Evolutionary conservation across 2,329 filamentous ascomycete species (phyloP).

Genomic region (Exophiala calicioides): DNA sequence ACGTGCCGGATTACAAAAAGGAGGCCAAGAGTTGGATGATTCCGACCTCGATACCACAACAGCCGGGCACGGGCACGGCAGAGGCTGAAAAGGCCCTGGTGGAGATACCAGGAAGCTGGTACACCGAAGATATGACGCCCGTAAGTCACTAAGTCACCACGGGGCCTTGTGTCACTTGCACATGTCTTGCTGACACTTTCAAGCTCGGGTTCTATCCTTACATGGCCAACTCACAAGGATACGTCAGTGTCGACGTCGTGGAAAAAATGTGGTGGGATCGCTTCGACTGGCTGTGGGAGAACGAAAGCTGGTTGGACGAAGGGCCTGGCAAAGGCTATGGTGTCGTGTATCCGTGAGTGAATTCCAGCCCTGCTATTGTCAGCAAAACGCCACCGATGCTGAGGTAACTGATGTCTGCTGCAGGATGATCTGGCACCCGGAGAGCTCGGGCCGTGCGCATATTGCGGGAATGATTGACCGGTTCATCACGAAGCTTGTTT

Average conservation of each 20-base stretch:
- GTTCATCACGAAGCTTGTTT: conserved; percentile 28
- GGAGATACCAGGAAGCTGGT: conserved; percentile 49
- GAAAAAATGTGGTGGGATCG: conserved; percentile 64
- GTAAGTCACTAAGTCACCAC: conserved; percentile 17
- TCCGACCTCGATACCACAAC: conserved; percentile 35
- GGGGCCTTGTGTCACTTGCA: no score
- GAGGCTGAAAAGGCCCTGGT: conserved; percentile 37
- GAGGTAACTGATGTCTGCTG: no score
- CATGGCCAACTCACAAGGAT: conserved; percentile 56
- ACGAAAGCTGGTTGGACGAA: conserved; percentile 36
- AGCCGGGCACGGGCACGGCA: conserved; percentile 26
- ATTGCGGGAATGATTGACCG: conserved; percentile 33
- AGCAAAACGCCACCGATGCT: conserved; percentile 2
- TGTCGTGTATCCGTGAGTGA: conserved; percentile 27
- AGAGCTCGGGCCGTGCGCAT: conserved; percentile 30
- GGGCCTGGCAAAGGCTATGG: conserved; percentile 31
- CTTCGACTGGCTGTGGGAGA: conserved; percentile 57
- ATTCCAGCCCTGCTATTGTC: conserved; percentile 4
- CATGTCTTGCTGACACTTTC: conserved; percentile 8
- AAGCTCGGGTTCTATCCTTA: conserved; percentile 47
- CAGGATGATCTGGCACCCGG: conserved; percentile 33
- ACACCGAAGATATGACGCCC: conserved; percentile 50
- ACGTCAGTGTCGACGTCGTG: conserved; percentile 58
- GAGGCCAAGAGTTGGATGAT: conserved; percentile 49
- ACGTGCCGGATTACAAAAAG: conserved; percentile 45